These are phyloP conservation scores for Agrostemma githago DNA, from an alignment of 148 eudicot species.

Conservation along the genomic window DNA sequence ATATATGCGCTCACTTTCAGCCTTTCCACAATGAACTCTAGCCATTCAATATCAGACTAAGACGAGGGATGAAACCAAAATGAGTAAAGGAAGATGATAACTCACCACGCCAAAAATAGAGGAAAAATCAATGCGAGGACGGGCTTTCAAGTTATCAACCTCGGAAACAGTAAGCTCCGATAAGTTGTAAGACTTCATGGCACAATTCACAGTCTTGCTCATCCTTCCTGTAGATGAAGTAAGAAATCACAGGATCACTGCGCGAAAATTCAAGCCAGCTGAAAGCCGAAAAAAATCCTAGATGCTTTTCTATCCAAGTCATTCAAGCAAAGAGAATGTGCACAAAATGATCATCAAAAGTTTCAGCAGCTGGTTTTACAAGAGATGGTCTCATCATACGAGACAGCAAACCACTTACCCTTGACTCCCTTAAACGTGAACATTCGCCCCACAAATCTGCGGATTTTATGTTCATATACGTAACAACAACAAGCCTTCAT, in stretches of 20 bases:
- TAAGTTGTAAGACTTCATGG: conserved; percentile 90
- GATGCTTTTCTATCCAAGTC: not conserved
- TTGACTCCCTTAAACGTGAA: not conserved
- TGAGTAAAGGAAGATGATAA: not conserved
- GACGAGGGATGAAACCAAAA: not conserved
- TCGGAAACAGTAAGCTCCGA: conserved; percentile 68
- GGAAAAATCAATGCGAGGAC: conserved; percentile 89
- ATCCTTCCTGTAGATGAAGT: conserved; percentile 34
- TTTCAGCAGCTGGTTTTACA: not conserved
- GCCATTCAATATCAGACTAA: not conserved
- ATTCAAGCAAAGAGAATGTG: not conserved
- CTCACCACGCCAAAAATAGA: conserved; percentile 80
- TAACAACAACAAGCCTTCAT: too few relatives aligned
- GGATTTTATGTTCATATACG: too few relatives aligned
- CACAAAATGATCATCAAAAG: not conserved
- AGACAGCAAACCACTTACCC: not conserved
- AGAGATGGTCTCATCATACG: not conserved
- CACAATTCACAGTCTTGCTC: conserved; percentile 42
- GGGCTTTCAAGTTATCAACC: conserved; percentile 76
- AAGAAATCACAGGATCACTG: conserved; percentile 8
- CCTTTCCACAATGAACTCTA: not conserved
- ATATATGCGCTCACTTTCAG: not conserved
- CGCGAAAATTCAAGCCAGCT: not conserved
- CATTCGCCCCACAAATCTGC: not conserved
- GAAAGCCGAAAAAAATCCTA: not conserved